Evolutionary conservation across 441 rosid species (phyloP), one percentile per base, ranked within the genome.

Genomic region (Dalechampia spathulata): DNA sequence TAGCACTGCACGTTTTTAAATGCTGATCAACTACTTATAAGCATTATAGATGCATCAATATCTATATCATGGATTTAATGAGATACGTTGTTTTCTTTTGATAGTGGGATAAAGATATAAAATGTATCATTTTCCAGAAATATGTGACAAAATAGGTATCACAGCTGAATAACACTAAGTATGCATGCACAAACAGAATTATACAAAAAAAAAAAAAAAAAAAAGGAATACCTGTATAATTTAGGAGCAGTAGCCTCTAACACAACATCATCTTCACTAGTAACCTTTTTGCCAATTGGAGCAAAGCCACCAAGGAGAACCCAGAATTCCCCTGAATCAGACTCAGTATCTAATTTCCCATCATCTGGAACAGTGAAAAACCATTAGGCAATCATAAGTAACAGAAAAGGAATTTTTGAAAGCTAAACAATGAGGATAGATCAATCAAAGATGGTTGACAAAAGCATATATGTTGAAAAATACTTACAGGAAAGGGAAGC

Each of bases 301-400:
- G 99, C 97, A 76, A 94, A 94, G 44, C 99, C 99, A 71, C 99
- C 99, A 69, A 90, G 77, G 51, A 94, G 94, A 60, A 90, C 98
- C 99, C 99, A 90, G 66, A 95, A 95, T 67, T 85, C 99, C 52
- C 99, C 99, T 0, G 98, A 91, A 68, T 95, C 99, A 26, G 98
- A 94, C 74, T 88, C 96, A 15, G 98, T 86, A 73, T 94, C 98
- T 66, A 94, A 74, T 72, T 90, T 94, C 25, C 99, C 98, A 67
- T 94, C 99, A 73, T 90, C 98, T 93, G 75, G 63, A 60, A 74
- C 14, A 48, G 44, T 27, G 57, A 40, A 49, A 37, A n/a, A 65
- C 44, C 49, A 62, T 42, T 26, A 58, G 30, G 37, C n/a, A n/a
- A n/a, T 12, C 25, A 44, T 32, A 51, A 60, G 57, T 19, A 42